Evolutionary conservation across 768 basidiomycete genomes (phyloP).

Genomic region (Pleurotus ostreatus): DNA sequence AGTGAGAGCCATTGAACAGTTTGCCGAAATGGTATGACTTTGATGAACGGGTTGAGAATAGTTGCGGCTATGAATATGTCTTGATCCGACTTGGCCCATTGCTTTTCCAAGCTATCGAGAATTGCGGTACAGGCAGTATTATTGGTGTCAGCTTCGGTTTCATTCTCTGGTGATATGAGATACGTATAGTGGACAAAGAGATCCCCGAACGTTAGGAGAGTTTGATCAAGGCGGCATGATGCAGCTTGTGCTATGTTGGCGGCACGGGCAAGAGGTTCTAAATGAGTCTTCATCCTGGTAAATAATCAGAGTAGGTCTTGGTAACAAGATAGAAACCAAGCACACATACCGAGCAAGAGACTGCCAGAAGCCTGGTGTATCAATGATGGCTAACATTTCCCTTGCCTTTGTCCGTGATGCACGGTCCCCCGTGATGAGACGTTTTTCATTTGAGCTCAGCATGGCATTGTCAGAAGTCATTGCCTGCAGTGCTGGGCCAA

Average conservation of each 20-base stretch:
- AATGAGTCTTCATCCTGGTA: conserved; percentile 6
- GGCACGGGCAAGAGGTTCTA: conserved; percentile 22
- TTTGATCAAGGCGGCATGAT: conserved; percentile 18
- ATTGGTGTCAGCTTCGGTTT: conserved; percentile 11
- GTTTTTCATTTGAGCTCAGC: background rate
- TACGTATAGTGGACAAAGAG: conserved; percentile 14
- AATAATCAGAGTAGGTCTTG: background rate
- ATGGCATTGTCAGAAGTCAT: conserved; percentile 18
- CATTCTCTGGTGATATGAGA: background rate
- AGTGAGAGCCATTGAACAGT: background rate
- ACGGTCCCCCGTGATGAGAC: conserved; percentile 19
- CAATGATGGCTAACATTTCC: conserved; percentile 23
- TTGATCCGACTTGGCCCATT: background rate
- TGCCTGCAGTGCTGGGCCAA: conserved; percentile 14
- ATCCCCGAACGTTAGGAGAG: conserved; percentile 19
- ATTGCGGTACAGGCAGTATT: background rate
- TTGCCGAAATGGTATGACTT: background rate
- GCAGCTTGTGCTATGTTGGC: conserved; percentile 21
- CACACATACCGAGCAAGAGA: conserved; percentile 20
- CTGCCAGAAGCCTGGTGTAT: conserved; percentile 25
- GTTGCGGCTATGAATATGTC: conserved; percentile 3
- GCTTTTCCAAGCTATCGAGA: no score
- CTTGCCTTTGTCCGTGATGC: conserved; percentile 19
- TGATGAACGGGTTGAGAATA: conserved; percentile 7
- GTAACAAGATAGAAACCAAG: no score